phyloP scores from a whole-genome alignment of 2,329 filamentous ascomycete genomes.

The Didymellaceae sp. region DNA sequence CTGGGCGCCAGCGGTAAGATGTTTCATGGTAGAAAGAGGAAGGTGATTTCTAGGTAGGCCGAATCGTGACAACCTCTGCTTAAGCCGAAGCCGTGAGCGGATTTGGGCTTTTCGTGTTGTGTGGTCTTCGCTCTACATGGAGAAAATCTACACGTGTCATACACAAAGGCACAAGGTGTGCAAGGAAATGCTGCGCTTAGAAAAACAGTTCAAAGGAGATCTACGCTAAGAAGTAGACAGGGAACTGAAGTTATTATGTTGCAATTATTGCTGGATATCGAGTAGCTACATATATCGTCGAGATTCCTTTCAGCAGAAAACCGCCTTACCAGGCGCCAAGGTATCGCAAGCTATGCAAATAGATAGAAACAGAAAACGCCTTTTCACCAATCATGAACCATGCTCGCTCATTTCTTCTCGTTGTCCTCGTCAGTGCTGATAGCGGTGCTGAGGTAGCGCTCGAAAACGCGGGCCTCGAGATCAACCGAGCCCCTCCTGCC shows the following conservation, averaged over 20 bases:
- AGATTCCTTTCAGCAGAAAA: constrained; percentile 8
- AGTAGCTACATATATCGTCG: constrained; percentile 18
- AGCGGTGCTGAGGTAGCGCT: constrained; percentile 42
- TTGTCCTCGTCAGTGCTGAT: constrained; percentile 39
- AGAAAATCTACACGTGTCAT: constrained; percentile 1
- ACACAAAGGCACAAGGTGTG: no score
- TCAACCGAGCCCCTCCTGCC: constrained; percentile 38
- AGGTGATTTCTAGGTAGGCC: no score
- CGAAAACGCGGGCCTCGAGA: constrained; percentile 40
- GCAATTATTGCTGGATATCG: constrained; percentile 10
- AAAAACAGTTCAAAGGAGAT: no score
- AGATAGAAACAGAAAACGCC: constrained; percentile 20
- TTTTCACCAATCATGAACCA: constrained; percentile 14
- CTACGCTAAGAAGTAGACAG: no score
- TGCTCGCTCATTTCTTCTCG: constrained; percentile 32
- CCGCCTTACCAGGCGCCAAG: constrained; percentile 20
- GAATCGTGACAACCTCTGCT: no score
- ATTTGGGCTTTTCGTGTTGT: no score
- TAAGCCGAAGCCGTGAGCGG: no score
- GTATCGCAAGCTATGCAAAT: constrained; percentile 34
- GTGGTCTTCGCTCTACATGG: neutral
- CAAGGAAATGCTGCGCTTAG: no score
- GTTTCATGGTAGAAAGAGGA: no score
- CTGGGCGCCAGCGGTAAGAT: no score
- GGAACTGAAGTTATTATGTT: neutral